Percentiles rank a stretch among this genome's conserved stretches.
Conservation (phyloP, 2,329 filamentous ascomycete genomes). For the Paecilomyces formosus region DNA sequence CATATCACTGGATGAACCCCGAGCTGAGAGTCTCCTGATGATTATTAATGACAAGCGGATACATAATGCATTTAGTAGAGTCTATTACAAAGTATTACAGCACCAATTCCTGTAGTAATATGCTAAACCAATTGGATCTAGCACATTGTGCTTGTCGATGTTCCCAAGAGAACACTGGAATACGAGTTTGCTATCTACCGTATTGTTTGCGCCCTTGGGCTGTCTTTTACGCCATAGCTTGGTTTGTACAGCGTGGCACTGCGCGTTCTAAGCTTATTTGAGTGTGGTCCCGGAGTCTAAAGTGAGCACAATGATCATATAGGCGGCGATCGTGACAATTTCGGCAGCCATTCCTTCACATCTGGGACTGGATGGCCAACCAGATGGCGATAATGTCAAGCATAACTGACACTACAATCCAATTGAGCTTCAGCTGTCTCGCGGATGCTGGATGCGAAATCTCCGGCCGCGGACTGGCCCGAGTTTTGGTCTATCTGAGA, state of each 20-base stretch:
- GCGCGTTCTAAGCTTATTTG: background rate
- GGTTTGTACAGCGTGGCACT: background rate
- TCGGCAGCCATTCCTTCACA: background rate
- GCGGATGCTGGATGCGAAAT: background rate
- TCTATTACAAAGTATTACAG: background rate
- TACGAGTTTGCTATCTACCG: no score
- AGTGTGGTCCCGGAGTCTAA: background rate
- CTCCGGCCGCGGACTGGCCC: background rate
- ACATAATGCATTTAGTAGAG: background rate
- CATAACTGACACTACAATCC: background rate
- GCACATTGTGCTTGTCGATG: no score
- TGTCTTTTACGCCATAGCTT: background rate
- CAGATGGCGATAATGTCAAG: background rate
- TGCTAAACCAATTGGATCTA: background rate
- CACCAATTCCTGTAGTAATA: background rate
- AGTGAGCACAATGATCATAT: background rate
- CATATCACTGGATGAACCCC: background rate
- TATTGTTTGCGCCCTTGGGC: background rate
- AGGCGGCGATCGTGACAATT: background rate
- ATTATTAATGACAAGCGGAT: background rate
- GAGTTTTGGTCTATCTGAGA: background rate
- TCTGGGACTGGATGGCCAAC: background rate
- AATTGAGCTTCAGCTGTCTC: background rate
- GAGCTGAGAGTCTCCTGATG: background rate
- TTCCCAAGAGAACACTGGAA: background rate